Evolutionary conservation across 768 basidiomycete species (phyloP).

Genomic region (Wakefieldia striispora): DNA sequence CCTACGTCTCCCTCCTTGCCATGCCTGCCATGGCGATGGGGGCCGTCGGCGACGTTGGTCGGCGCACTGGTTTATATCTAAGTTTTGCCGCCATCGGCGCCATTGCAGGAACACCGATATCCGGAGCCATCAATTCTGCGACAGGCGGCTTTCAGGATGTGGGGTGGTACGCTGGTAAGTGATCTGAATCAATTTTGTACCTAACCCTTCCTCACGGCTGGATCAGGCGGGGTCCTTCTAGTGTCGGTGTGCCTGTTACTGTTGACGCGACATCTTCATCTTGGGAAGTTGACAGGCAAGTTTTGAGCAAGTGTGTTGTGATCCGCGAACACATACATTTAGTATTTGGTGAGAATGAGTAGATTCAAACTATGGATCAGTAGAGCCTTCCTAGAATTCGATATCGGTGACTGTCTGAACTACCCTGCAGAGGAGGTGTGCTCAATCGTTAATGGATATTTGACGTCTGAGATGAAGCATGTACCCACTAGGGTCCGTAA

Average conservation of each 20-base stretch:
- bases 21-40: constrained; percentile 65
- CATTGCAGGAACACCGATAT: constrained; percentile 68
- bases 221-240: constrained; percentile 38
- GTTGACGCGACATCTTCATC: constrained; percentile 39
- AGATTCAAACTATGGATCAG: no score
- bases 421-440: no score
- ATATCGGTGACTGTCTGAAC: no score
- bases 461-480: no score
- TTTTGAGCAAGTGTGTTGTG: constrained; percentile 27
- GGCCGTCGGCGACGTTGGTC: constrained; percentile 56
- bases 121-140: constrained; percentile 59
- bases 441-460: no score
- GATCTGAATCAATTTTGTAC: neutral
- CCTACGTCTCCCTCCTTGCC: constrained; percentile 55
- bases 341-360: no score
- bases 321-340: no score
- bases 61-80: constrained; percentile 65
- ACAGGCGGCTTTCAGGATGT: constrained; percentile 44
- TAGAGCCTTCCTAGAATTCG: no score
- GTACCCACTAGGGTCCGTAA: no score
- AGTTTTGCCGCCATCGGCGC: constrained; percentile 61
- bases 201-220: neutral
- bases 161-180: constrained; percentile 42
- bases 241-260: constrained; percentile 41
- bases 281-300: constrained; percentile 42